Percentiles rank a stretch among this genome's conserved stretches.
Conservation (phyloP, 176 grass and related monocot genomes). For the Luzula sylvatica region DNA sequence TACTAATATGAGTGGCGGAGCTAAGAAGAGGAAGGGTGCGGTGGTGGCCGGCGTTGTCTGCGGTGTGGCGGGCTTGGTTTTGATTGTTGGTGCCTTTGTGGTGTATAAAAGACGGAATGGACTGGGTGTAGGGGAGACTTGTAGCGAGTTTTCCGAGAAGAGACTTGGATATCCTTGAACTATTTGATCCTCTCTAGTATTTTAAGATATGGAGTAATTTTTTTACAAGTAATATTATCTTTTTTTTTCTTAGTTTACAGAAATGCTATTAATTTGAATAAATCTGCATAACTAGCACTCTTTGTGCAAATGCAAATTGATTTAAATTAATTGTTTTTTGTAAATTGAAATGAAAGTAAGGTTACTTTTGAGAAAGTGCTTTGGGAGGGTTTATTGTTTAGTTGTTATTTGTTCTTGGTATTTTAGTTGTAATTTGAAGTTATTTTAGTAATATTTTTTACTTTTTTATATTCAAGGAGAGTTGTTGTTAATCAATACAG, state of each 20-base stretch:
- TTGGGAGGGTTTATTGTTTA: background rate
- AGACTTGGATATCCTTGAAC: background rate
- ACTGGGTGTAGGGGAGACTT: slow-evolving; percentile 1
- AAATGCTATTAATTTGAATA: slow-evolving; percentile 3
- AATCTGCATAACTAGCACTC: no score
- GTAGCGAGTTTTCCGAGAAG: background rate
- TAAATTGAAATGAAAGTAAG: background rate
- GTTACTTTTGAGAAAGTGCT: background rate
- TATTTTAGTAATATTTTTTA: background rate
- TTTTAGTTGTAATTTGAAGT: background rate
- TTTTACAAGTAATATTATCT: no score
- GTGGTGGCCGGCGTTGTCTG: slow-evolving; percentile 10
- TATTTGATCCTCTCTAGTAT: background rate
- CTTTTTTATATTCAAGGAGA: no score
- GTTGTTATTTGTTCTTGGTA: background rate
- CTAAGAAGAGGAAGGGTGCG: background rate
- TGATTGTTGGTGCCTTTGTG: background rate
- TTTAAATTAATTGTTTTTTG: no score
- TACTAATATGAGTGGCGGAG: background rate
- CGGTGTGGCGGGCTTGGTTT: slow-evolving; percentile 3
- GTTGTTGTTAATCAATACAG: no score
- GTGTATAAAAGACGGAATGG: slow-evolving; percentile 14
- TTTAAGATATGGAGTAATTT: no score
- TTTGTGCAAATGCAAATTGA: no score
- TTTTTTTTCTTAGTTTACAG: background rate